Conservation (phyloP, 345 rosid genomes). For the Sisymbrium irio region DNA sequence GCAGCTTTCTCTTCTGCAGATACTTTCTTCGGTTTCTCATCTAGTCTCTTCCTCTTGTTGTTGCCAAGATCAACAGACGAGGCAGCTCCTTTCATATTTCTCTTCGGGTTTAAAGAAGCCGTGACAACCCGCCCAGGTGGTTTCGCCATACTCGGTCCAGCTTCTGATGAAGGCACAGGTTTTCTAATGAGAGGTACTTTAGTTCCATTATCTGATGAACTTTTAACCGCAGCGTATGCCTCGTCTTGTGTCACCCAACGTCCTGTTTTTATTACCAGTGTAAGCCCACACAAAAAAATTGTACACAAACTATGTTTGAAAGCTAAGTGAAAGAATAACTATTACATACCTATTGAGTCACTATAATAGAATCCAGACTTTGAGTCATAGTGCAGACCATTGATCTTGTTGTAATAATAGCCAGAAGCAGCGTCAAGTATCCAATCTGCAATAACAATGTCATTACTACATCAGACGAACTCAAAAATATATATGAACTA, state of each 20-base stretch:
- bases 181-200: conserved; percentile 43
- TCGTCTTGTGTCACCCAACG: conserved; percentile 85
- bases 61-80: conserved; percentile 56
- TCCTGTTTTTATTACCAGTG: too few relatives aligned
- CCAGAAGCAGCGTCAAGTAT: conserved; percentile 59
- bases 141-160: conserved; percentile 35
- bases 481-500: background rate
- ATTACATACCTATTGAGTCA: conserved; percentile 65
- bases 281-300: conserved; percentile 12
- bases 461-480: conserved; percentile 30
- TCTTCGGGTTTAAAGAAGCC: conserved; percentile 56
- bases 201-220: conserved; percentile 36
- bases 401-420: conserved; percentile 58
- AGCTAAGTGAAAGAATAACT: background rate
- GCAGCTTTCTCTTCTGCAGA: conserved; percentile 82
- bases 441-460: conserved; percentile 62
- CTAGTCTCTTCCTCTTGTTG: conserved; percentile 66
- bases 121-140: conserved; percentile 67
- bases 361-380: conserved; percentile 85
- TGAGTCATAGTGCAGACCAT: conserved; percentile 69
- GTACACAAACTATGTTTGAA: background rate
- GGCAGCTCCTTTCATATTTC: conserved; percentile 64
- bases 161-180: conserved; percentile 34
- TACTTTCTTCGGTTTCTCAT: conserved; percentile 58
- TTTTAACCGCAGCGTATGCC: conserved; percentile 57